Percentiles rank a stretch among this genome's conserved stretches.
These are phyloP conservation scores for Clavispora santaluciae DNA, from an alignment of 805 yeast species.

Conservation along the genomic window DNA sequence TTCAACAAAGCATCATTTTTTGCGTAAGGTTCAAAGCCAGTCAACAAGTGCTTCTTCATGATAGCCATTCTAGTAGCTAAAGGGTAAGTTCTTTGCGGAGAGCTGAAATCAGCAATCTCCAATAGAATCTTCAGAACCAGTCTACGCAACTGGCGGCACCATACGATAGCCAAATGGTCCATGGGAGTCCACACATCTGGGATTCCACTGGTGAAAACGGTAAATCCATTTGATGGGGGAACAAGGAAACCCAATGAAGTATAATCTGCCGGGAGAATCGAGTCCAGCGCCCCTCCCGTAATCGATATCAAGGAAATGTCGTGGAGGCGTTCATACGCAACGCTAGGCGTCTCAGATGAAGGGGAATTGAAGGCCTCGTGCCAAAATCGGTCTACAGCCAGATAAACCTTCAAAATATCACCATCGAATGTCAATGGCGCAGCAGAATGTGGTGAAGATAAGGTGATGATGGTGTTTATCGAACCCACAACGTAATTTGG, in stretches of 20 bases:
- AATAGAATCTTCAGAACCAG: slow-evolving; percentile 56
- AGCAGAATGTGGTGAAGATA: slow-evolving; percentile 88
- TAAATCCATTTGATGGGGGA: slow-evolving; percentile 73
- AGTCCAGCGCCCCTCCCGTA: slow-evolving; percentile 82
- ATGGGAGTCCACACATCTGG: slow-evolving; percentile 92
- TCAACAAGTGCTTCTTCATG: slow-evolving; percentile 41
- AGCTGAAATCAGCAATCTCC: slow-evolving; percentile 49
- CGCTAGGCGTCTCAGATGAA: slow-evolving; percentile 5
- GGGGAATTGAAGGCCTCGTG: slow-evolving; percentile 44
- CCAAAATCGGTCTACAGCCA: slow-evolving; percentile 79
- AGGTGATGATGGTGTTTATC: slow-evolving; percentile 76
- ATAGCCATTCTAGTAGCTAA: slow-evolving; percentile 54
- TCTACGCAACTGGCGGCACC: slow-evolving; percentile 87
- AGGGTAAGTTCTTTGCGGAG: slow-evolving; percentile 47
- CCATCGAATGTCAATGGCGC: slow-evolving; percentile 94
- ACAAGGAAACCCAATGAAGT: slow-evolving; percentile 67
- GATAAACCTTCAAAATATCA: slow-evolving; percentile 70
- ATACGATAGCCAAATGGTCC: slow-evolving; percentile 91
- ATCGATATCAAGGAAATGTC: slow-evolving; percentile 74
- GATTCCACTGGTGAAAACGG: slow-evolving; percentile 79
- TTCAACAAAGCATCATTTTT: slow-evolving; percentile 15
- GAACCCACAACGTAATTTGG: slow-evolving; percentile 70
- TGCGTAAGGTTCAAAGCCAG: slow-evolving; percentile 53
- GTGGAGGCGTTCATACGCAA: slow-evolving; percentile 44
- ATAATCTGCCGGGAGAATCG: slow-evolving; percentile 84